Evolutionary conservation across 257 asterid genomes (phyloP), one percentile per base, ranked within the genome.

Genomic region (Phtheirospermum japonicum): DNA sequence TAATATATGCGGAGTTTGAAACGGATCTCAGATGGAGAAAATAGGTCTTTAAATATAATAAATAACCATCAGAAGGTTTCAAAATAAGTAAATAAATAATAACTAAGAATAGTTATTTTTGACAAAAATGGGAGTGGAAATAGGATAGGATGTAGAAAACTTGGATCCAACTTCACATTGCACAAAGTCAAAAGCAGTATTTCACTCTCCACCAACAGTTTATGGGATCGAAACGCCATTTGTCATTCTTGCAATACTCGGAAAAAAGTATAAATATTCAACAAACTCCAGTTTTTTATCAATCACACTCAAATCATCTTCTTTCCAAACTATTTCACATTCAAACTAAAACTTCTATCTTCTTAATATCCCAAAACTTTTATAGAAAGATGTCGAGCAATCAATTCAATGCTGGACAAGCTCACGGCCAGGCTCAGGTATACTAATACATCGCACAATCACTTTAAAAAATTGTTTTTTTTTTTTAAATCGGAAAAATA

Each of bases 341-440:
- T 43, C 59, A 18, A 30, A 52, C 28, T 30, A 13, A 42, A 40
- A 12, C 48, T 4, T 2, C 7, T 59, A 37, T 37, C 12, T 36
- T 34, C 19, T 16, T 60, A 40, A 9, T 18, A 43, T 37, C 28
- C 6, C 23, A 34, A 54, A n/a, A 40, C 12, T 63, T 63, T 34
- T 23, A 13, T 7, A 19, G 17, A 49, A 81, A 73, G 34, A 86
- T 86, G 90, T 76, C 90, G 66, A 75, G 74, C 65, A 18, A 61
- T 32, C 82, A 77, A 51, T 75, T 69, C 61, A 79, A 71, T 16
- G 88, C 88, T 1, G 95, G 86, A 63, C 80, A 75, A 28, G 45
- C 12, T 20, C 88, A 36, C 7, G 79, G 82, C 30, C 18, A 65
- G 0, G 7, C 78, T 9, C 74, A 71, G 75, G 85, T 80, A 57